These are phyloP conservation scores for Colletotrichum australisinense DNA, from an alignment of 2,329 filamentous ascomycete species.

Conservation along the genomic window DNA sequence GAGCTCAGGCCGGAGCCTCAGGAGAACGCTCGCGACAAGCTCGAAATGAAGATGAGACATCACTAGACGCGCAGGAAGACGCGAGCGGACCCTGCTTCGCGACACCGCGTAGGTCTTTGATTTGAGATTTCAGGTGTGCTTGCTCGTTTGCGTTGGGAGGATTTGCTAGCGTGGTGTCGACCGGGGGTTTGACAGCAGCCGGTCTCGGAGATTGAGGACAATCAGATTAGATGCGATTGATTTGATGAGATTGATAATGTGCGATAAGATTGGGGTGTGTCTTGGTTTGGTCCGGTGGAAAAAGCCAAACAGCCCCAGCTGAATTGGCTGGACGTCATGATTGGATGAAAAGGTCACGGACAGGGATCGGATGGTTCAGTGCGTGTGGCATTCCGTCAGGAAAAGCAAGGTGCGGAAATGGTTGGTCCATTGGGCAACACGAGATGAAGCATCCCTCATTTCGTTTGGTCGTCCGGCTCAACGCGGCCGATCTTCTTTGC, in stretches of 20 bases:
- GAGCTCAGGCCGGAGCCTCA: background rate
- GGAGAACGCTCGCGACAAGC: background rate
- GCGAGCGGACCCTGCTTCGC: background rate
- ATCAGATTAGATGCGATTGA: constrained; percentile 37
- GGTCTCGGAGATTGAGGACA: constrained; percentile 23
- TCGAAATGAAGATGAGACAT: constrained; percentile 29
- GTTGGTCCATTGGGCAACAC: background rate
- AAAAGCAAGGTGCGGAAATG: background rate
- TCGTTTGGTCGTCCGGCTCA: background rate
- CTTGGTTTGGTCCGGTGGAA: background rate
- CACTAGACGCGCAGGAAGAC: background rate
- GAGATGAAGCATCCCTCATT: background rate
- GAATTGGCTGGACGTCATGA: background rate
- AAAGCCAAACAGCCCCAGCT: background rate
- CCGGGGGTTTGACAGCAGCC: background rate
- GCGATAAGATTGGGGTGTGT: constrained; percentile 20
- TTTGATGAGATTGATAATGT: constrained; percentile 37
- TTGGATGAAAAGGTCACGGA: constrained; percentile 1
- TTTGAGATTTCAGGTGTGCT: background rate
- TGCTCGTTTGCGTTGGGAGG: background rate
- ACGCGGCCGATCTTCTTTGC: background rate
- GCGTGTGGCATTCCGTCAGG: background rate
- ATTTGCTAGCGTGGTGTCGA: background rate
- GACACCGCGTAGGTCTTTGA: constrained; percentile 1
- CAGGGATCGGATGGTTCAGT: constrained; percentile 2